A percentile compares a stretch with the other conserved stretches of the same genome.
These are phyloP conservation scores for Tricholoma bakamatsutake DNA, from an alignment of 768 basidiomycete species.

Conservation along the genomic window DNA sequence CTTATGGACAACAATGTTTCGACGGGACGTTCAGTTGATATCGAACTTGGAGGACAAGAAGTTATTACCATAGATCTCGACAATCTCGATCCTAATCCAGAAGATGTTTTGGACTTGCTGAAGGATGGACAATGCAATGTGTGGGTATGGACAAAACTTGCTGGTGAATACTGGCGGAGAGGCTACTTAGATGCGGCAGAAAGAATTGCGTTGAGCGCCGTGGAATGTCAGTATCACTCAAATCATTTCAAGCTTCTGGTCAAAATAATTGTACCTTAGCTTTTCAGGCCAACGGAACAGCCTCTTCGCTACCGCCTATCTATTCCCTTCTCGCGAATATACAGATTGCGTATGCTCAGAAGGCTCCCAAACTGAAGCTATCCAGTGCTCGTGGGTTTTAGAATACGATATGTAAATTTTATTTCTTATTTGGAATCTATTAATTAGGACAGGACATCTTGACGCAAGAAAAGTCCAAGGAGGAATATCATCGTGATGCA, in stretches of 20 bases:
- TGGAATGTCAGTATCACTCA: slow-evolving; percentile 41
- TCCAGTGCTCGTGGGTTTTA: slow-evolving; percentile 61
- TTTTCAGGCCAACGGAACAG: slow-evolving; percentile 43
- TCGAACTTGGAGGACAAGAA: slow-evolving; percentile 78
- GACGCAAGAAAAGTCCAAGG: slow-evolving; percentile 53
- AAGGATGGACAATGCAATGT: slow-evolving; percentile 67
- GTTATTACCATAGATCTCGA: slow-evolving; percentile 88
- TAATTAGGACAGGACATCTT: slow-evolving; percentile 60
- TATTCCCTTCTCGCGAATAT: slow-evolving; percentile 84
- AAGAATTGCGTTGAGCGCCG: slow-evolving; percentile 61
- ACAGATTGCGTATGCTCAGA: slow-evolving; percentile 70
- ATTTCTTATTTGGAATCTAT: slow-evolving; percentile 2
- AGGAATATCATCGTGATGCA: slow-evolving; percentile 65
- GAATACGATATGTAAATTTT: not conserved
- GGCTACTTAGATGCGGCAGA: slow-evolving; percentile 74
- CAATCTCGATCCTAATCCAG: slow-evolving; percentile 72
- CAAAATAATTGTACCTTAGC: slow-evolving; percentile 29
- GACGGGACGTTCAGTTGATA: slow-evolving; percentile 57
- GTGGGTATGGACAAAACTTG: slow-evolving; percentile 76
- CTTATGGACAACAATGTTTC: slow-evolving; percentile 30
- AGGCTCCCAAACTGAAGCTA: slow-evolving; percentile 78
- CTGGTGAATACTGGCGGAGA: slow-evolving; percentile 84
- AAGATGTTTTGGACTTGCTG: slow-evolving; percentile 69
- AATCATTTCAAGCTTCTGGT: not conserved
- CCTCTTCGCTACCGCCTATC: slow-evolving; percentile 59